A percentile compares a stretch with the other conserved stretches of the same genome.
phyloP scores from a whole-genome alignment of 305 asterid species.

The Petunia hybrid region DNA sequence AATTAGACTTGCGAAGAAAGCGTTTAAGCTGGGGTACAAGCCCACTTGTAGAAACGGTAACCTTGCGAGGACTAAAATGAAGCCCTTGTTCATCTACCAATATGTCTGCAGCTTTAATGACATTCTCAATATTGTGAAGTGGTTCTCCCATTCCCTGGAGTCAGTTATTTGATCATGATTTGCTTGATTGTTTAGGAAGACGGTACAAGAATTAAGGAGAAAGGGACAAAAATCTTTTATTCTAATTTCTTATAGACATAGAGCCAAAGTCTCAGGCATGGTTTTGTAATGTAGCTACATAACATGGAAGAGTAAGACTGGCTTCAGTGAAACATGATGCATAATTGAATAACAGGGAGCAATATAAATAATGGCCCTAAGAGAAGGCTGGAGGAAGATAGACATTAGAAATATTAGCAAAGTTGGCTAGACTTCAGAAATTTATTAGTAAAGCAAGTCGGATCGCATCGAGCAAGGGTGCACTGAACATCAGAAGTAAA shows the following conservation, averaged over 20 bases:
- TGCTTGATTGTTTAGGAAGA: constrained; percentile 17
- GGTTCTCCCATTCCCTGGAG: constrained; percentile 98
- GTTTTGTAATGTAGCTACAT: background rate
- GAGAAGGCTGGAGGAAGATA: background rate
- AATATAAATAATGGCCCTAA: background rate
- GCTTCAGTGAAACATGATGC: background rate
- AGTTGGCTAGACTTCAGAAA: background rate
- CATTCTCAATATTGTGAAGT: constrained; percentile 89
- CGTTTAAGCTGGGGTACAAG: constrained; percentile 88
- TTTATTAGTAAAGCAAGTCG: background rate
- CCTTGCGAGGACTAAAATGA: constrained; percentile 95
- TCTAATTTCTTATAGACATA: background rate
- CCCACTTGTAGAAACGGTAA: constrained; percentile 94
- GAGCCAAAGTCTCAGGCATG: background rate
- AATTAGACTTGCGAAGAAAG: constrained; percentile 80
- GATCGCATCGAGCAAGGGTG: background rate
- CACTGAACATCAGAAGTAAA: background rate
- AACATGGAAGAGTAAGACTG: background rate
- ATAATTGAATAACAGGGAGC: background rate
- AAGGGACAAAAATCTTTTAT: background rate
- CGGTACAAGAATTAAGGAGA: background rate
- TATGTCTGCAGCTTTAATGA: constrained; percentile 85
- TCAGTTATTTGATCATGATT: constrained; percentile 16
- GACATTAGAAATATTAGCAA: background rate
- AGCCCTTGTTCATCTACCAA: constrained; percentile 94